Evolutionary conservation across 2,329 filamentous ascomycete genomes (phyloP).

Genomic region (Cladophialophora exuberans): DNA sequence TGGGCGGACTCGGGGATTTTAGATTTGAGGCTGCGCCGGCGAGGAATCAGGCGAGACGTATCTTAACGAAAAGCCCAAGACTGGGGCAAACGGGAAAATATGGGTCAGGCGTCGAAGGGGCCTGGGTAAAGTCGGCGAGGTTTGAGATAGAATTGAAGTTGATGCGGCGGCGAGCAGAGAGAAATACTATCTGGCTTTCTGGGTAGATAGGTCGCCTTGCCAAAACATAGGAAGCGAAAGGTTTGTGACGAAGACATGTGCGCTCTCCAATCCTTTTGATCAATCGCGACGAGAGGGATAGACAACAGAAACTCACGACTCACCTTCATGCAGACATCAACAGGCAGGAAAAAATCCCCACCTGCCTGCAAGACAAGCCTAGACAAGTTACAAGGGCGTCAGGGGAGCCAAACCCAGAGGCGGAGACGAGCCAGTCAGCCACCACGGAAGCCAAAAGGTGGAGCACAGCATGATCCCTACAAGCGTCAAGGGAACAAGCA

Average conservation of each 20-base stretch:
- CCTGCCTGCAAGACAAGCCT: no score
- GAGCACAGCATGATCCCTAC: neutral
- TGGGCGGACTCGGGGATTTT: slow-evolving; percentile 26
- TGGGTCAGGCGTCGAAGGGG: slow-evolving; percentile 10
- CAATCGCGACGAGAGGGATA: slow-evolving; percentile 12
- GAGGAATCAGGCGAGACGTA: slow-evolving; percentile 27
- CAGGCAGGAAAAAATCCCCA: slow-evolving; percentile 4
- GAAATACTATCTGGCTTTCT: slow-evolving; percentile 13
- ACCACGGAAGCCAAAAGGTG: slow-evolving; percentile 8
- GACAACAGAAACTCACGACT: slow-evolving; percentile 1
- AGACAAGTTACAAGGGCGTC: slow-evolving; percentile 10
- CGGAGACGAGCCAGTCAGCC: slow-evolving; percentile 20
- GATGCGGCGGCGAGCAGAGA: slow-evolving; percentile 24
- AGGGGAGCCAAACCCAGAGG: slow-evolving; percentile 13
- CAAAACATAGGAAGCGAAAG: slow-evolving; percentile 1
- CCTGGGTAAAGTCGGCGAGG: slow-evolving; percentile 10
- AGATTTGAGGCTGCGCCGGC: slow-evolving; percentile 25
- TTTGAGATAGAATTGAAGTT: slow-evolving; percentile 15
- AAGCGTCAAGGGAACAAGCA: slow-evolving; percentile 12
- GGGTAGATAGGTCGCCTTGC: neutral
- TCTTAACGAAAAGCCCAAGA: slow-evolving; percentile 10
- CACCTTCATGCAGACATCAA: slow-evolving; percentile 13
- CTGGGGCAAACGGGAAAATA: slow-evolving; percentile 14
- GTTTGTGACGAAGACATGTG: slow-evolving; percentile 2
- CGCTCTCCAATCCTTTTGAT: slow-evolving; percentile 12